phyloP scores from a whole-genome alignment of 2,329 filamentous ascomycete genomes.

The Trichoderma oligosporum region DNA sequence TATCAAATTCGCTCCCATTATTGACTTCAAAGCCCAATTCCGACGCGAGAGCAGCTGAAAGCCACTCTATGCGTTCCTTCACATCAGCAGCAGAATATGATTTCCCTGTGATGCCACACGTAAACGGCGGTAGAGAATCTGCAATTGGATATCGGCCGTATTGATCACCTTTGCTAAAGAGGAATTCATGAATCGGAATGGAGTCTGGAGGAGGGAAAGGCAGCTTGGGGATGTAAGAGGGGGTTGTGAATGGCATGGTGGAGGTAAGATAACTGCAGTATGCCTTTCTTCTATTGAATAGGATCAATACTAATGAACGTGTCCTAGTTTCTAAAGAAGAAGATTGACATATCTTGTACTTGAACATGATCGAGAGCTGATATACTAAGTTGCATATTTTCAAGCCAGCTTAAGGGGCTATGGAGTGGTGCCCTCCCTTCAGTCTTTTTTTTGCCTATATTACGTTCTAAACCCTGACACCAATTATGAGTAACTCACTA shows the following conservation, averaged over 20 bases:
- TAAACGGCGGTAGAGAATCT: conserved; percentile 62
- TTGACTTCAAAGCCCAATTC: conserved; percentile 69
- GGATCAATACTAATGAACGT: too few species aligned
- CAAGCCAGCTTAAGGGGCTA: too few species aligned
- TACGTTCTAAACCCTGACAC: too few species aligned
- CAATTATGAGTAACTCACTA: too few species aligned
- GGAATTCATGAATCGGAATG: conserved; percentile 65
- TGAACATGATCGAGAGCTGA: too few species aligned
- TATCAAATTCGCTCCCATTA: conserved; percentile 70
- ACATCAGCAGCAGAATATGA: conserved; percentile 60
- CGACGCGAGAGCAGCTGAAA: conserved; percentile 53
- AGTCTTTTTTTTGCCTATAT: too few species aligned
- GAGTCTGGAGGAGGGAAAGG: conserved; percentile 49
- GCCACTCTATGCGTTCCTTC: conserved; percentile 59
- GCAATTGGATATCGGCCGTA: conserved; percentile 60
- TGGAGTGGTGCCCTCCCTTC: too few species aligned
- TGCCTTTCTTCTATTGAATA: not conserved
- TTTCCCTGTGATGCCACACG: conserved; percentile 66
- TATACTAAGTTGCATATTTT: too few species aligned
- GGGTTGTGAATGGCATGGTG: conserved; percentile 22
- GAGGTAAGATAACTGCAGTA: not conserved
- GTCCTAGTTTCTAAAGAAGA: too few species aligned
- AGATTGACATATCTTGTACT: too few species aligned
- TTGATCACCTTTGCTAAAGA: conserved; percentile 55
- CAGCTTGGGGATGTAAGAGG: conserved; percentile 20